Conservation (phyloP, 805 yeast species). For the Nakazawaea sp. region DNA sequence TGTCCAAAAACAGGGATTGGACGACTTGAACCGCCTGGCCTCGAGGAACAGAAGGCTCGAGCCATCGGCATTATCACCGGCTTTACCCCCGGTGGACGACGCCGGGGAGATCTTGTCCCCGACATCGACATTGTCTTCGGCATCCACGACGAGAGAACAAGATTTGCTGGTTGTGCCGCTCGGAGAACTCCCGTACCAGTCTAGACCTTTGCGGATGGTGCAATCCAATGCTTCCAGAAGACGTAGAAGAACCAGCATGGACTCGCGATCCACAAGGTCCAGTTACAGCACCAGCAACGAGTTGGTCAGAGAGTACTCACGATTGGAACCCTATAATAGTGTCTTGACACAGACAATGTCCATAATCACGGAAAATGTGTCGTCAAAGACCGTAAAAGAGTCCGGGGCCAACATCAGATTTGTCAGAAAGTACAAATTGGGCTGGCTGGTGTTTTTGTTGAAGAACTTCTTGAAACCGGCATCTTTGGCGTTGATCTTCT, state of each 20-base stretch:
- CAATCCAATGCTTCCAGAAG: slow-evolving; percentile 1
- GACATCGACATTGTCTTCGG: slow-evolving; percentile 12
- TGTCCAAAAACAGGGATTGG: neutral
- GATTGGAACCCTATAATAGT: slow-evolving; percentile 24
- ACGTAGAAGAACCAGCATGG: slow-evolving; percentile 2
- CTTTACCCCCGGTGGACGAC: slow-evolving; percentile 3
- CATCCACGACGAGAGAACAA: neutral
- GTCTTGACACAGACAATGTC: slow-evolving; percentile 20
- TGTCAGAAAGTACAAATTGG: slow-evolving; percentile 21
- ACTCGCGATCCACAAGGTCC: slow-evolving; percentile 8
- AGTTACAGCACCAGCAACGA: slow-evolving; percentile 7
- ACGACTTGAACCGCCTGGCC: neutral
- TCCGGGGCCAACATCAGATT: slow-evolving; percentile 19
- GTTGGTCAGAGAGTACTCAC: slow-evolving; percentile 25
- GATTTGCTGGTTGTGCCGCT: slow-evolving; percentile 5
- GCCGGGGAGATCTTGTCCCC: slow-evolving; percentile 8
- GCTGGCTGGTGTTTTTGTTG: slow-evolving; percentile 23
- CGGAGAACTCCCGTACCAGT: neutral
- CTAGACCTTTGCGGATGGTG: neutral
- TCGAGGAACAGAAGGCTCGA: neutral
- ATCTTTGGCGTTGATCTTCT: slow-evolving; percentile 36
- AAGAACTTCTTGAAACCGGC: slow-evolving; percentile 43
- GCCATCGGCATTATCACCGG: neutral
- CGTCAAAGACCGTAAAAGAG: slow-evolving; percentile 18
- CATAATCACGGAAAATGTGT: slow-evolving; percentile 26